Conservation (phyloP, 2,329 filamentous ascomycete genomes). For the Magnaporthiopsis rhizophila region DNA sequence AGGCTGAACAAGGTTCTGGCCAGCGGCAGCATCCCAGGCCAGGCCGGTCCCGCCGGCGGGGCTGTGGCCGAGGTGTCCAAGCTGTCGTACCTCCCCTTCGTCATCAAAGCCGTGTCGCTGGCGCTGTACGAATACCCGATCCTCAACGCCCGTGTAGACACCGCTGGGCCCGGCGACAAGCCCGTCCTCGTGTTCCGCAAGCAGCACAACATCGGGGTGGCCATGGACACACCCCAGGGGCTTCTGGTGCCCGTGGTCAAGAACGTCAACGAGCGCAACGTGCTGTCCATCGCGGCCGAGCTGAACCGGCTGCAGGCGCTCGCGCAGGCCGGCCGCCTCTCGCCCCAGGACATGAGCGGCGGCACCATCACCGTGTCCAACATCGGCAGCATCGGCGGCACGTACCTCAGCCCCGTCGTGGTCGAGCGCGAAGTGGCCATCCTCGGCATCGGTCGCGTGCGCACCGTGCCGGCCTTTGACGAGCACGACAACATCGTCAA, state of each 20-base stretch:
- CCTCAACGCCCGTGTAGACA: constrained; percentile 78
- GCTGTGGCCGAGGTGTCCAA: constrained; percentile 42
- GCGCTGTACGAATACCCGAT: constrained; percentile 74
- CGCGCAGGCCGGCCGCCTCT: constrained; percentile 67
- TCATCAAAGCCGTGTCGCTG: constrained; percentile 90
- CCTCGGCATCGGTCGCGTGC: constrained; percentile 76
- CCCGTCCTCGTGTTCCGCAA: constrained; percentile 70
- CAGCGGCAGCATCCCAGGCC: constrained; percentile 10
- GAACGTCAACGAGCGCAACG: constrained; percentile 68
- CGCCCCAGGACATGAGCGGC: constrained; percentile 66
- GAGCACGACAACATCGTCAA: constrained; percentile 53
- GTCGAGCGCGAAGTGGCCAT: constrained; percentile 89
- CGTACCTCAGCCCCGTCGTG: constrained; percentile 84
- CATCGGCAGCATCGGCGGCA: constrained; percentile 90
- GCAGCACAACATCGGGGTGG: constrained; percentile 90
- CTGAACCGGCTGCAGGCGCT: constrained; percentile 65
- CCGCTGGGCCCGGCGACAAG: constrained; percentile 42
- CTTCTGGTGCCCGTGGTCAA: constrained; percentile 88
- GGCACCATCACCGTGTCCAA: constrained; percentile 96
- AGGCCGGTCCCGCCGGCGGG: constrained; percentile 32
- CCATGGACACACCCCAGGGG: constrained; percentile 86
- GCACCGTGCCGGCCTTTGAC: constrained; percentile 72
- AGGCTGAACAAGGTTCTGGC: constrained; percentile 62
- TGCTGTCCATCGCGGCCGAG: constrained; percentile 71
- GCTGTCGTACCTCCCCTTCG: constrained; percentile 86